Evolutionary conservation across 306 rosid genomes (phyloP).

Genomic region (Parietaria judaica): DNA sequence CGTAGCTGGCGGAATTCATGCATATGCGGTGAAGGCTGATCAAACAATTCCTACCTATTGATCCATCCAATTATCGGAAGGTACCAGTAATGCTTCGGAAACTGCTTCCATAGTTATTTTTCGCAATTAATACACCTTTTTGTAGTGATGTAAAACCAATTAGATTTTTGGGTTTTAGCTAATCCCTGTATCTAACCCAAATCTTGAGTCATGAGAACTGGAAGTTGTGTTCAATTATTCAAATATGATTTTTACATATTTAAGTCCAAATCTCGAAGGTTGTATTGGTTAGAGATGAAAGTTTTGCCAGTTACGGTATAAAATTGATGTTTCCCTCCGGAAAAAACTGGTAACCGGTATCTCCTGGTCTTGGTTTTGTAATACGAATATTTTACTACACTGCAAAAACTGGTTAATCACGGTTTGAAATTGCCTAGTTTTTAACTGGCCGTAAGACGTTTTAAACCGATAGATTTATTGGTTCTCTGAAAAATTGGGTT

Average conservation of each 20-base stretch:
- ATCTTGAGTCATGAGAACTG: background rate
- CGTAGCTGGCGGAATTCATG: slow-evolving; percentile 81
- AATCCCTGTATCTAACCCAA: background rate
- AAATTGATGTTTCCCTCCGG: no score
- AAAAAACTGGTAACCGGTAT: no score
- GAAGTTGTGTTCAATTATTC: background rate
- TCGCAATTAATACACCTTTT: background rate
- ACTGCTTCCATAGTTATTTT: background rate
- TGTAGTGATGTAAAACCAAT: background rate
- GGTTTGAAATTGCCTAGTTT: no score
- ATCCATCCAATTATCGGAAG: slow-evolving; percentile 11
- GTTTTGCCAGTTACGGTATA: no score
- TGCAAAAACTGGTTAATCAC: no score
- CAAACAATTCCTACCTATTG: slow-evolving; percentile 80
- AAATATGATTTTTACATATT: background rate
- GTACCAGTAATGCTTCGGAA: background rate
- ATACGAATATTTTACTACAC: no score
- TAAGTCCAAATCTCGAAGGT: background rate
- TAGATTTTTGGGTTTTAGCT: background rate
- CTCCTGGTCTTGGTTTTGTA: no score
- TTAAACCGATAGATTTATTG: no score
- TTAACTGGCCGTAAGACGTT: no score
- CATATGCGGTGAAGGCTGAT: slow-evolving; percentile 66
- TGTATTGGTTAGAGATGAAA: background rate
- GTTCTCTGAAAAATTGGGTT: no score